Evolutionary conservation across 2,329 filamentous ascomycete genomes (phyloP).

Genomic region (Fragosphaeria purpurea): DNA sequence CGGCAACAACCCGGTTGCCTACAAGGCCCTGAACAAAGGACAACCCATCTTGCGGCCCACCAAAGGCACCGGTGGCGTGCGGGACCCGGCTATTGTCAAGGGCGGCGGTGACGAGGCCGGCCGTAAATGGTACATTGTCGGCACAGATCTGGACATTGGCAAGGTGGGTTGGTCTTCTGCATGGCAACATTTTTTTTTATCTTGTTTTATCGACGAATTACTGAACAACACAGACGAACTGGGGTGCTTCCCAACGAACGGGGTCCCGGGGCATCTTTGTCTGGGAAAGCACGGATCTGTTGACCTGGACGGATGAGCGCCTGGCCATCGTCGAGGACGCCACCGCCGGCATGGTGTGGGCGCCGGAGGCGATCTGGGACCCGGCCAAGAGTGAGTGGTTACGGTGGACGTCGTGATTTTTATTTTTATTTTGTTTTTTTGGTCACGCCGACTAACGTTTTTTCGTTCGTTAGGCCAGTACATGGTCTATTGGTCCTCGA

Average conservation of each 20-base stretch:
- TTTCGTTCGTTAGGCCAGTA: constrained; percentile 25
- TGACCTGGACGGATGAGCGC: constrained; percentile 38
- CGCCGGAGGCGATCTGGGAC: constrained; percentile 46
- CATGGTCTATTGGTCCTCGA: constrained; percentile 37
- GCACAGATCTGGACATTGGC: constrained; percentile 43
- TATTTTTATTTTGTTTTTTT: too few species aligned
- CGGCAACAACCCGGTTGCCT: constrained; percentile 38
- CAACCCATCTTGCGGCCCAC: constrained; percentile 37
- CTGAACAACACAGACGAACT: constrained; percentile 30
- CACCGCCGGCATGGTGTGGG: constrained; percentile 50
- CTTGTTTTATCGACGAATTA: not conserved
- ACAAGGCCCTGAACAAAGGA: constrained; percentile 38
- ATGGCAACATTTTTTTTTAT: not conserved
- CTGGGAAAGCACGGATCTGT: constrained; percentile 43
- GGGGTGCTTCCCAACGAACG: constrained; percentile 41
- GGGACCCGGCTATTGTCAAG: constrained; percentile 39
- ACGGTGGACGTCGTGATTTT: too few species aligned
- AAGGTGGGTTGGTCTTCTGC: constrained; percentile 22
- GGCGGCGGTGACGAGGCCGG: constrained; percentile 36
- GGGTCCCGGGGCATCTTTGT: constrained; percentile 43
- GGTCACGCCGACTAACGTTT: too few species aligned
- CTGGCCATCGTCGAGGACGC: constrained; percentile 39
- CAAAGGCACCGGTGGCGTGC: constrained; percentile 40
- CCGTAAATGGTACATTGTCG: constrained; percentile 45
- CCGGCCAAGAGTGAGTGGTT: constrained; percentile 24